Percentiles rank a stretch among this genome's conserved stretches.
These are phyloP conservation scores for Schwanniomyces yamadae DNA, from an alignment of 805 yeast genomes.

Conservation along the genomic window DNA sequence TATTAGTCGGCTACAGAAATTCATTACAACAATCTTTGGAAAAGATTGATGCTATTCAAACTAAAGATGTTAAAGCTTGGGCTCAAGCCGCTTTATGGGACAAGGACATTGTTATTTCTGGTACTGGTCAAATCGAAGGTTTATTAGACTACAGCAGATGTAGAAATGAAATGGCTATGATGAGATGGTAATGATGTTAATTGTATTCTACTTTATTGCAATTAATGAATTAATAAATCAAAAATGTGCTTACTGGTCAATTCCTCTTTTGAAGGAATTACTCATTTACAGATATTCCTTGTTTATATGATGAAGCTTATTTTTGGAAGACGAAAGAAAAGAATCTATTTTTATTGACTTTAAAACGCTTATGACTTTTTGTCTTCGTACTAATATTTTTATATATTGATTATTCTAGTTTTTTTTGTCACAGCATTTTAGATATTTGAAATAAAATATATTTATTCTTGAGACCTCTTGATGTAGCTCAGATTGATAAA, in stretches of 20 bases:
- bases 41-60: slow-evolving; percentile 62
- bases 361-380: slow-evolving; percentile 3
- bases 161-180: slow-evolving; percentile 86
- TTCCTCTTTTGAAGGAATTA: too few species aligned
- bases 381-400: slow-evolving; percentile 5
- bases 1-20: slow-evolving; percentile 61
- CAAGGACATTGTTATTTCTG: slow-evolving; percentile 77
- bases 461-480: slow-evolving; percentile 4
- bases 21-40: slow-evolving; percentile 59
- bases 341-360: neutral
- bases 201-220: neutral
- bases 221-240: neutral
- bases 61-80: slow-evolving; percentile 65
- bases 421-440: slow-evolving; percentile 8
- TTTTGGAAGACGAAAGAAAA: slow-evolving; percentile 2
- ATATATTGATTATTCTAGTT: slow-evolving; percentile 5
- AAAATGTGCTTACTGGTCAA: slow-evolving; percentile 1
- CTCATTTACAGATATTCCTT: slow-evolving; percentile 3
- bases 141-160: slow-evolving; percentile 80
- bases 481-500: neutral
- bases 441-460: slow-evolving; percentile 9
- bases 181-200: slow-evolving; percentile 54
- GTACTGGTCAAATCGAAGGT: slow-evolving; percentile 84
- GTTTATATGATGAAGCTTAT: slow-evolving; percentile 5
- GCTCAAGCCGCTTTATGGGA: slow-evolving; percentile 78